A percentile compares a stretch with the other conserved stretches of the same genome.
Evolutionary conservation across 164 flowering plant genomes (phyloP).

Genomic region (Vitis labrusca): DNA sequence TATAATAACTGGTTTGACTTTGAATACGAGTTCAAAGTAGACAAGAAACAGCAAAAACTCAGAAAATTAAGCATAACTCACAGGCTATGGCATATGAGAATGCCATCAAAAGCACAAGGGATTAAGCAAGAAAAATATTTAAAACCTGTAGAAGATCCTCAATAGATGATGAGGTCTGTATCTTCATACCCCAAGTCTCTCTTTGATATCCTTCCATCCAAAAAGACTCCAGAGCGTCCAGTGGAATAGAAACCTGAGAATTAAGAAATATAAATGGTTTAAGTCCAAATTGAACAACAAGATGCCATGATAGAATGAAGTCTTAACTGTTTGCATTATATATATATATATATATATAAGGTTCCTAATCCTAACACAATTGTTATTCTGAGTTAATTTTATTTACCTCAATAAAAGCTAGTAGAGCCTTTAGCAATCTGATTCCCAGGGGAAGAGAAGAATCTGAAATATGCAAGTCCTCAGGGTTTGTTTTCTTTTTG

Average conservation of each 20-base stretch:
- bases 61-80: too few relatives aligned
- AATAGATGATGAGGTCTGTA: conserved; percentile 52
- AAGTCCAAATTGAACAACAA: background rate
- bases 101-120: background rate
- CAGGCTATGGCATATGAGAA: background rate
- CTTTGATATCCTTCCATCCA: conserved; percentile 68
- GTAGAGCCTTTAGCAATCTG: conserved; percentile 61
- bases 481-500: conserved; percentile 21
- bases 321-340: too few relatives aligned
- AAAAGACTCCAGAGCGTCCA: conserved; percentile 66
- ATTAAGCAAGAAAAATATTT: background rate
- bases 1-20: background rate
- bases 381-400: background rate
- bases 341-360: too few relatives aligned
- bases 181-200: conserved; percentile 62
- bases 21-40: background rate
- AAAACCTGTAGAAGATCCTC: conserved; percentile 79
- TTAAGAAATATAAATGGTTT: background rate
- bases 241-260: conserved; percentile 61
- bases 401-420: conserved; percentile 73
- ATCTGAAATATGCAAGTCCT: conserved; percentile 15
- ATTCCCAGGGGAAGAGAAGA: conserved; percentile 54
- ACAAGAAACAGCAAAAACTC: background rate
- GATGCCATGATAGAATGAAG: background rate
- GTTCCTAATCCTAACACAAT: background rate